Base-by-base conservation (phyloP, 306 rosid genomes). In the Astragalus glycyphyllos region DNA sequence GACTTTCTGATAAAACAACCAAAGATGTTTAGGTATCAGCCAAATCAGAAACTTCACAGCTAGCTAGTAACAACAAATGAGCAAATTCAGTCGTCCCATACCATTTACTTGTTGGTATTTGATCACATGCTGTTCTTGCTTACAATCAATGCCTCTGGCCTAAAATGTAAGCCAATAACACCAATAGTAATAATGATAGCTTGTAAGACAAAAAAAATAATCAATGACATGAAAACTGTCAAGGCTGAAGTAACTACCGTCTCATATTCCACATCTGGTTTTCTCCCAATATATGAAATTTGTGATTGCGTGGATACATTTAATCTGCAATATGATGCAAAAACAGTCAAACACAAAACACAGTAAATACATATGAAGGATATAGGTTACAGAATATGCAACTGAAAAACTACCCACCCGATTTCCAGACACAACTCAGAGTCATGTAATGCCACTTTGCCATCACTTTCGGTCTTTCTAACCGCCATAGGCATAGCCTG, bases 401-500 rank as follows among this genome's bases (percentile, higher is more conserved):
- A 4, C 46, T 2, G 38, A 55, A 60, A 81, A 78, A 54, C 54
- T 49, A 73, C 96, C 5, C 71, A 91, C 97, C 87, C 78, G 63
- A 76, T 68, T 47, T 76, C 92, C 13, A 83, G 71, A 71, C 59
- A 69, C 38, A 68, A 47, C 20, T 78, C 87, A 35, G 84, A 57
- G 75, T 72, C 72, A 63, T 44, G 56, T 31, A 31, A 12, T 55
- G 70, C 80, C 32, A 54, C 79, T 61, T 41, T 68, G 50, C 72
- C 59, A 58, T 75, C 45, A 65, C 32, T 62, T 58, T 70, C 89
- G 78, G 74, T 75, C 75, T 9, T 75, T 69, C 12, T 81, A 5
- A 57, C 40, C 59, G 41, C 47, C 48, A 31, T 13, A 46, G 91
- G 68, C 73, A 44, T 8, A 5, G 54, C 17, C 44, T 59, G 74